Base-by-base conservation (phyloP, 2,329 filamentous ascomycete species). In the Aspergillus sp. region DNA sequence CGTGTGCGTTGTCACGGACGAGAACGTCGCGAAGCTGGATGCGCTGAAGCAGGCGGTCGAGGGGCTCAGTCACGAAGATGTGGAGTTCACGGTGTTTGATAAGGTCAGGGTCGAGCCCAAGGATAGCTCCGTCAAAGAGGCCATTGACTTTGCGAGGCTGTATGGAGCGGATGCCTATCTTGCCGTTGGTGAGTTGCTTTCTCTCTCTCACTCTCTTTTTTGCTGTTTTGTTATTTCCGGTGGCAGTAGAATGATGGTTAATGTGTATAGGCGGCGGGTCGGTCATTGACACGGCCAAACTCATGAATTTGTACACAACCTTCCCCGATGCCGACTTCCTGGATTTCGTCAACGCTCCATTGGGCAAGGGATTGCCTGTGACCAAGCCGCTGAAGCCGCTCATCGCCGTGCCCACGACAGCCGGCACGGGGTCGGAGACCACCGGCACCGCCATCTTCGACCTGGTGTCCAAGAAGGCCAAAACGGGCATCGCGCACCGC, bases 361-460 rank as follows among this genome's bases (percentile, higher is more conserved):
- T 97, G 0, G 93, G 93, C 49, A 88, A 86, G 52, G 93, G 93
- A 3, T 70, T 80, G 27, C 87, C 88, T 0, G 85, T 94, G 49
- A 80, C 80, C 29, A 80, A 78, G 48, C 77, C 80, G 39, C 74
- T 94, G 9, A 81, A 79, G 56, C 88, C 88, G 1, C 76, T 94
- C 7, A 81, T 94, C 41, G 88, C 88, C 33, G 80, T 94, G 4
- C 88, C 88, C 1, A 94, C 88, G 1, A 94, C 88, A 0, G 87
- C 88, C 5, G 88, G 88, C 39, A 94, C 88, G 0, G 88, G 88
- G 3, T 93, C 87, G 46, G 93, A 98, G 70, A 98, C 93, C 1
- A 98, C 93, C 0, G 94, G 93, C 19, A 98, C 93, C 0, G 94
- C 94, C 44, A 98, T 98, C 69, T 98, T 98, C 66, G 93, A 98